These are phyloP conservation scores for Lentinula detonsa DNA, from an alignment of 768 basidiomycete genomes.

Conservation along the genomic window DNA sequence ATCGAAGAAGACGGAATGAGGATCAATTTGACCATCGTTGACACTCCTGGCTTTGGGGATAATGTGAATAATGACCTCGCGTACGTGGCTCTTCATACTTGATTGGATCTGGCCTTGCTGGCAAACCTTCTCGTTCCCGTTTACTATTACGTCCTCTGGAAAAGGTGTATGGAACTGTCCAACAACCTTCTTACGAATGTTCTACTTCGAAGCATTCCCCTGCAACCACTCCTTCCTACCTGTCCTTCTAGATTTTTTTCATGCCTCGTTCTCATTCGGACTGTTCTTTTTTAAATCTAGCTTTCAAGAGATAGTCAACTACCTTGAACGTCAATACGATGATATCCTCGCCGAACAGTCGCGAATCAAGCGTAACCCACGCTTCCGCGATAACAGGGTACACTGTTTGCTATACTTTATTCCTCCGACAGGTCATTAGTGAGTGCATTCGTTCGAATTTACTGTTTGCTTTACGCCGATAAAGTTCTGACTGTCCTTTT, in stretches of 20 bases:
- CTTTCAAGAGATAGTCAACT: constrained; percentile 82
- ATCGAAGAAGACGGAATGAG: constrained; percentile 90
- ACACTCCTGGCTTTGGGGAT: constrained; percentile 90
- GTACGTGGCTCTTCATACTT: constrained; percentile 35
- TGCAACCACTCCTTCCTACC: not conserved
- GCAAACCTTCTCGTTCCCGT: not conserved
- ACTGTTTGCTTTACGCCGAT: no score
- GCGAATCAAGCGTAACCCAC: constrained; percentile 88
- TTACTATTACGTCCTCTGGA: not conserved
- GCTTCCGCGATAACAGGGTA: constrained; percentile 86
- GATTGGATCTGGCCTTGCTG: not conserved
- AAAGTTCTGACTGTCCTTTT: constrained; percentile 7
- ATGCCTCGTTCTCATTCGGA: not conserved
- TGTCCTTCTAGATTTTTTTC: not conserved
- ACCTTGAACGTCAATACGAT: constrained; percentile 90
- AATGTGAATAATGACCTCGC: constrained; percentile 85
- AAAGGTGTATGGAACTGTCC: not conserved
- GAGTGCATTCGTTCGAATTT: constrained; percentile 22
- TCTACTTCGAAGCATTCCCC: not conserved
- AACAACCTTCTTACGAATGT: not conserved
- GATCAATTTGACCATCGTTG: constrained; percentile 85
- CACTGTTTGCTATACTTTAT: constrained; percentile 90
- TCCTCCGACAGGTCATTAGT: constrained; percentile 83
- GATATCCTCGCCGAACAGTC: constrained; percentile 85
- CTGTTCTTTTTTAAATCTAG: constrained; percentile 27